Percentiles rank a stretch among this genome's conserved stretches.
Conservation (phyloP, 129 eudicot genomes). For the Chrysanthemum makinoi region DNA sequence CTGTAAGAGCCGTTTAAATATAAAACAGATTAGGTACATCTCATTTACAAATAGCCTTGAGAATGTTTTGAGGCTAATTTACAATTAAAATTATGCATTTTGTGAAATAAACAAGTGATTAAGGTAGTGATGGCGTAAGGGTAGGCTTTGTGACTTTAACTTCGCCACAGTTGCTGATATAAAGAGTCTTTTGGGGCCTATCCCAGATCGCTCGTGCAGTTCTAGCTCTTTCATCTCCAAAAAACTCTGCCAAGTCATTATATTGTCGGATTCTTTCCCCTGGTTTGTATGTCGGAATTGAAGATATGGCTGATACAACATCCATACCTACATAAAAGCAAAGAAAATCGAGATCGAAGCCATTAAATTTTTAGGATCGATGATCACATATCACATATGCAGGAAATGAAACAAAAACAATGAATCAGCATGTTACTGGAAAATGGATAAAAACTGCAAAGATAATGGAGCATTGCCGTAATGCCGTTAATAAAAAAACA, state of each 20-base stretch:
- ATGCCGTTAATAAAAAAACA: background rate
- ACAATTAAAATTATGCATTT: background rate
- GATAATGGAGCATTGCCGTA: background rate
- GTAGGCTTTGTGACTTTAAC: constrained; percentile 82
- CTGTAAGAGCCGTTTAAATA: background rate
- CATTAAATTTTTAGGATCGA: background rate
- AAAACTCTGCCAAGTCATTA: constrained; percentile 81
- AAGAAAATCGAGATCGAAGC: background rate
- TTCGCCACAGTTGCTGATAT: constrained; percentile 90
- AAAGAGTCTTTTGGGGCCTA: constrained; percentile 72
- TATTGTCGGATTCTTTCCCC: constrained; percentile 74
- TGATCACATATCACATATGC: background rate
- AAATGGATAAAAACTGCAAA: background rate
- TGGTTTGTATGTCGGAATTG: constrained; percentile 80
- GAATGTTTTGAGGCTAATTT: constrained; percentile 5
- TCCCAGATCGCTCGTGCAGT: constrained; percentile 88
- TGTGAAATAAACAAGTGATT: constrained; percentile 25
- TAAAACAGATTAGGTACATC: constrained; percentile 18
- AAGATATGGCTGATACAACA: constrained; percentile 63
- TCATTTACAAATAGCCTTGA: constrained; percentile 18
- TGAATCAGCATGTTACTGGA: background rate
- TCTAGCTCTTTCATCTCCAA: constrained; percentile 95
- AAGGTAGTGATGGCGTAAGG: constrained; percentile 82
- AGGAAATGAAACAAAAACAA: background rate
- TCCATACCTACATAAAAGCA: constrained; percentile 64